Evolutionary conservation across 208 protist species (phyloP), one percentile per base, ranked within the genome.

Genomic region (Leishmania lainsoni): DNA sequence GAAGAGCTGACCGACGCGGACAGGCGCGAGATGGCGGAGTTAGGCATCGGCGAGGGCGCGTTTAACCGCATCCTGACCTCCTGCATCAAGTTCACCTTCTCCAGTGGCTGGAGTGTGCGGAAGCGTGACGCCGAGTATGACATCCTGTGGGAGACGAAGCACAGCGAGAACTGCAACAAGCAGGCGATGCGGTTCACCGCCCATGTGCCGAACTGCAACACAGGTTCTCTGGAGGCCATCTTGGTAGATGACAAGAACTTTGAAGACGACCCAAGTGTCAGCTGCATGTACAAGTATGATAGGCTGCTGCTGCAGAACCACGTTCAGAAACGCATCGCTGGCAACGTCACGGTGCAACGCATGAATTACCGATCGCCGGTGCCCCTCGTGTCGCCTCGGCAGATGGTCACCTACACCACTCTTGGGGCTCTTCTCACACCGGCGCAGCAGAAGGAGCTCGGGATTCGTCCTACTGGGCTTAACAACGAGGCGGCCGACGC

Each of bases 251-350:
- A 90, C 80, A 71, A 79, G 22, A 32, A 85, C 49, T 81, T 85
- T 76, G 1, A n/a, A 17, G 79, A 84, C 59, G 81, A 90, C 58
- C 81, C 75, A 32, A 85, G 86, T 51, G 61, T 45, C 29, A 80
- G 77, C 72, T 86, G 86, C 81, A 76, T 85, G 35, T 91, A 84
- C 78, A 76, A 83, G 51, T 87, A 84, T 35, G 82, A 91, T 73
- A 76, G 3, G 20, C 71, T 88, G 20, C 65, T 91, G 29, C 75
- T 45, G 20, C 72, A 75, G 26, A 83, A 82, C 51, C 70, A 56
- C 58, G 78, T 80, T 26, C 74, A 87, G 20, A 82, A 86, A 45
- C 52, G 9, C n/a, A 35, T 87, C 35, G 84, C 79, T 29, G 70
- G 48, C 26, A 88, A 89, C 74, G 81, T 90, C 48, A 45, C 84